Evolutionary conservation across 2,329 filamentous ascomycete species (phyloP).

Genomic region (Cyphellophora attinorum): DNA sequence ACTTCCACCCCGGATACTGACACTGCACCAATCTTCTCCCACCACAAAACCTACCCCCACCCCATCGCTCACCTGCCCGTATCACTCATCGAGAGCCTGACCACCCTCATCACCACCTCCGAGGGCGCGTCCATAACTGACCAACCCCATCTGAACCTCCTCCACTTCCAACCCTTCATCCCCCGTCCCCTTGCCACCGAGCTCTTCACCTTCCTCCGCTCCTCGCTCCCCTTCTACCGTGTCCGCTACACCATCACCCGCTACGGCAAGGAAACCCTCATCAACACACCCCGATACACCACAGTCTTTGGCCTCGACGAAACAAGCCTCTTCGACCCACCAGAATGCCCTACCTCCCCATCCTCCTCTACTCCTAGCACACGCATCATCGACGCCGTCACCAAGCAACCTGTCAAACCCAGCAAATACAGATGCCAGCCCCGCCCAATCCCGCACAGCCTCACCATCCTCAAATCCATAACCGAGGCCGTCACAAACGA

Average conservation of each 20-base stretch:
- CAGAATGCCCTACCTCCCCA: too few species aligned
- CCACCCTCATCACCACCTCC: constrained; percentile 31
- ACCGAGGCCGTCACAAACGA: constrained; percentile 59
- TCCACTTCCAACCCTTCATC: constrained; percentile 69
- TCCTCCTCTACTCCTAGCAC: constrained; percentile 3
- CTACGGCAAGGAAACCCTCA: constrained; percentile 50
- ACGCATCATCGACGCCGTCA: constrained; percentile 16
- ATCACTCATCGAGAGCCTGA: constrained; percentile 31
- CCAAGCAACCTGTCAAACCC: constrained; percentile 27
- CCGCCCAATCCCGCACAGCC: constrained; percentile 60
- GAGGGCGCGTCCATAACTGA: constrained; percentile 51
- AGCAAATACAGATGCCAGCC: constrained; percentile 53
- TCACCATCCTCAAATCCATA: constrained; percentile 52
- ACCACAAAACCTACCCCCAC: constrained; percentile 45
- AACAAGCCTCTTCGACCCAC: constrained; percentile 52
- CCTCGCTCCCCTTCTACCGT: constrained; percentile 65
- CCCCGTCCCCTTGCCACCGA: constrained; percentile 45
- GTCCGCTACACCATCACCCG: constrained; percentile 65
- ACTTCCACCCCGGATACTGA: too few species aligned
- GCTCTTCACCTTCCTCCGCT: constrained; percentile 61
- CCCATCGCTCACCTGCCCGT: constrained; percentile 39
- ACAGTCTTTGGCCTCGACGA: constrained; percentile 54
- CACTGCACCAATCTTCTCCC: constrained; percentile 20
- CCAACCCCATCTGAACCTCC: constrained; percentile 60
- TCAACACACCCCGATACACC: constrained; percentile 53